Evolutionary conservation across 2,329 filamentous ascomycete genomes (phyloP).

Genomic region (Neocucurbitaria cava): DNA sequence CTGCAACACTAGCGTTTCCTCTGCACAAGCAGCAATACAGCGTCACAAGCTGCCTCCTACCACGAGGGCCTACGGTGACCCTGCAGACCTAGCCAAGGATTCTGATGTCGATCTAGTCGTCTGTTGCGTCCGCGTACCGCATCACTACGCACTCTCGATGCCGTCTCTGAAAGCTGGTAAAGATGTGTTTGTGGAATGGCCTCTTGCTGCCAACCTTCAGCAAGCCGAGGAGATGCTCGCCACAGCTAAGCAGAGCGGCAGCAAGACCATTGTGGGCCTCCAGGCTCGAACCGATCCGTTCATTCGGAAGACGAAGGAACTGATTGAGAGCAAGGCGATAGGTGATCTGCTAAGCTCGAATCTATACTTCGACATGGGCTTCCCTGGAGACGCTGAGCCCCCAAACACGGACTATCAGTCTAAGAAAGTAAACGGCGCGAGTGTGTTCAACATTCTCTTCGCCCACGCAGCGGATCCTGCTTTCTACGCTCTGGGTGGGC

Average conservation of each 20-base stretch:
- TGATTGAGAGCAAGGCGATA: slow-evolving; percentile 46
- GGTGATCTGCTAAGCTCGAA: slow-evolving; percentile 51
- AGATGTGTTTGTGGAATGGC: slow-evolving; percentile 60
- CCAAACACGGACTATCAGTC: slow-evolving; percentile 20
- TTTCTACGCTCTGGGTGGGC: slow-evolving; percentile 25
- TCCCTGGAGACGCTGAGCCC: slow-evolving; percentile 22
- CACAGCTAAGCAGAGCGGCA: slow-evolving; percentile 49
- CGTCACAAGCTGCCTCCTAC: slow-evolving; percentile 45
- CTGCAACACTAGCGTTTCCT: slow-evolving; percentile 53
- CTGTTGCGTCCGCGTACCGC: slow-evolving; percentile 61
- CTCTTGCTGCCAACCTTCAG: slow-evolving; percentile 47
- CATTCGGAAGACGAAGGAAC: slow-evolving; percentile 47
- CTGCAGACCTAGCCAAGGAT: slow-evolving; percentile 53
- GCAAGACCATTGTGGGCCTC: slow-evolving; percentile 55
- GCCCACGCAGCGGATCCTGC: slow-evolving; percentile 42
- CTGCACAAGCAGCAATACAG: slow-evolving; percentile 51
- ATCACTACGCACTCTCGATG: slow-evolving; percentile 56
- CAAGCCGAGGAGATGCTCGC: slow-evolving; percentile 52
- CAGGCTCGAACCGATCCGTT: slow-evolving; percentile 52
- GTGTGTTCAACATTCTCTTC: slow-evolving; percentile 21
- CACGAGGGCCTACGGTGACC: slow-evolving; percentile 55
- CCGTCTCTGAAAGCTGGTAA: slow-evolving; percentile 62
- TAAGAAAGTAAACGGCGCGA: slow-evolving; percentile 19
- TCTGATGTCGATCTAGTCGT: slow-evolving; percentile 53
- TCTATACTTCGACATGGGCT: background rate